A percentile compares a stretch with the other conserved stretches of the same genome.
Conservation (phyloP, 2,329 filamentous ascomycete genomes). For the Apiospora aurea region DNA sequence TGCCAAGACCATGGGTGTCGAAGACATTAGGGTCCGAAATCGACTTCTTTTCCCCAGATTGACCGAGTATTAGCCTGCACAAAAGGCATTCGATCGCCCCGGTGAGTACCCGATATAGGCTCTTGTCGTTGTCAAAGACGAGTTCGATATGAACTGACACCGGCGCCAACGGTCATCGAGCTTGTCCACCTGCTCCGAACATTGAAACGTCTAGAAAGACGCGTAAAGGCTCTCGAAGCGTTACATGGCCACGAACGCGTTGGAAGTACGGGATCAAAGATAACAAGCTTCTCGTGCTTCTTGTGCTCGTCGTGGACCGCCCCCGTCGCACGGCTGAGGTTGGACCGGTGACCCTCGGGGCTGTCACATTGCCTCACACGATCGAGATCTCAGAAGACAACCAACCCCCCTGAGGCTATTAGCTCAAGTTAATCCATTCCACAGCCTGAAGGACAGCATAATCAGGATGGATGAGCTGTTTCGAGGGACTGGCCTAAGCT, state of each 20-base stretch:
- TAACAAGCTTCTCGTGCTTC: not conserved
- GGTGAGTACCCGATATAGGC: too few relatives aligned
- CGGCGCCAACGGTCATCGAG: too few relatives aligned
- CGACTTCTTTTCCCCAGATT: too few relatives aligned
- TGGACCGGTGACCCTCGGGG: not conserved
- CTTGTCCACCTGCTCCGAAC: too few relatives aligned
- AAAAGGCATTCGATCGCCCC: too few relatives aligned
- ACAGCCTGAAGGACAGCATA: not conserved
- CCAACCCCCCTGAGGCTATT: too few relatives aligned
- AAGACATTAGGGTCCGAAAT: not conserved
- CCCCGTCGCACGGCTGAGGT: not conserved
- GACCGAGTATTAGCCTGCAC: too few relatives aligned
- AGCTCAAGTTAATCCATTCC: not conserved
- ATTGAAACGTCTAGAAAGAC: not conserved
- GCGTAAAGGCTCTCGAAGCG: not conserved
- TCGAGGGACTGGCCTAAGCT: too few relatives aligned
- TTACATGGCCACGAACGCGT: not conserved
- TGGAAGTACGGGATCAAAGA: too few relatives aligned
- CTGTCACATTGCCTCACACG: not conserved
- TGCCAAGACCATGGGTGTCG: not conserved
- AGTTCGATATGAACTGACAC: too few relatives aligned
- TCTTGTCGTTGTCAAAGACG: too few relatives aligned
- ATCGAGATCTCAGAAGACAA: not conserved
- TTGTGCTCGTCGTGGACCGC: not conserved
- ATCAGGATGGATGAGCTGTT: too few relatives aligned